Conservation (phyloP, 202 grass and related monocot species). For the Dendrocalamus latiflorus region DNA sequence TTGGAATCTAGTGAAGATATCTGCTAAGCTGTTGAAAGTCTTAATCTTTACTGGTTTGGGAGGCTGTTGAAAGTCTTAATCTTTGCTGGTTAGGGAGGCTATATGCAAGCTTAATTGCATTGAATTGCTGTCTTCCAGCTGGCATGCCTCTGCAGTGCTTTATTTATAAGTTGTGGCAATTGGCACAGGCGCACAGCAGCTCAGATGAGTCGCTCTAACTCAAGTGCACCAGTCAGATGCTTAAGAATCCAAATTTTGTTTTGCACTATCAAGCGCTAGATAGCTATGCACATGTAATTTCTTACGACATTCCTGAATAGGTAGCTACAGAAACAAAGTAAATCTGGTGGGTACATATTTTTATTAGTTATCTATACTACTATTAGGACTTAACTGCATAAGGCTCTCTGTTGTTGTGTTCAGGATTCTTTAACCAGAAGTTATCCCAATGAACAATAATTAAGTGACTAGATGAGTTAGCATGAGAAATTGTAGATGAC, state of each 20-base stretch:
- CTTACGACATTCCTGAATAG: neutral
- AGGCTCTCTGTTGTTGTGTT: neutral
- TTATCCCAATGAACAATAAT: conserved; percentile 7
- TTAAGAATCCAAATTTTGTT: neutral
- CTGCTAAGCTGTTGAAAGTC: neutral
- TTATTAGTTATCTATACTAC: neutral
- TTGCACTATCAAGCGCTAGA: neutral
- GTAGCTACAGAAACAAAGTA: neutral
- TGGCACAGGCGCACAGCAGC: neutral
- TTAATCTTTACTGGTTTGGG: too few species aligned
- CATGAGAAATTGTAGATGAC: neutral
- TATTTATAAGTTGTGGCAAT: neutral
- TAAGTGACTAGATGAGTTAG: neutral
- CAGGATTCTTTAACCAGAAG: neutral
- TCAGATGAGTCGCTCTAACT: neutral
- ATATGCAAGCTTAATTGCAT: neutral
- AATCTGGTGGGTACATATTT: neutral
- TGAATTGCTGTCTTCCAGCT: neutral
- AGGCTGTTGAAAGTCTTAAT: neutral
- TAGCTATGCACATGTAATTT: neutral
- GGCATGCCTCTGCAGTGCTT: neutral
- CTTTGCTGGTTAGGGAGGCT: neutral
- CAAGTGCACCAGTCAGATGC: conserved; percentile 3
- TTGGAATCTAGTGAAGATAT: neutral
- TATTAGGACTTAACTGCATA: neutral